Evolutionary conservation across 169 alveolate genomes (phyloP).

Genomic region (Besnoitia besnoiti): DNA sequence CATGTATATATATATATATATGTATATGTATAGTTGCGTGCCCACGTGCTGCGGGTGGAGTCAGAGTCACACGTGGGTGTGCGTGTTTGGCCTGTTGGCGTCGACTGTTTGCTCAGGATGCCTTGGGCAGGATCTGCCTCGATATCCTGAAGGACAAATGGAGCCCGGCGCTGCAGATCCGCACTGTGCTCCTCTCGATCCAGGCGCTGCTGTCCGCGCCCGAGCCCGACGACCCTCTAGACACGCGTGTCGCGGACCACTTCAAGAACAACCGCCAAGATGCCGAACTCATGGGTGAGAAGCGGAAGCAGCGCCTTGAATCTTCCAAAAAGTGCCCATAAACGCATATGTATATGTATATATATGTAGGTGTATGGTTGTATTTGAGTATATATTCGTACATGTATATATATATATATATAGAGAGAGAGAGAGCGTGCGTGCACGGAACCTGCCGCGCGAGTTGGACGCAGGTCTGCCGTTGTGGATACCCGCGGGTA

Average conservation of each 20-base stretch:
- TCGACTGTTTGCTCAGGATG: slow-evolving; percentile 80
- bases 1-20: too few relatives aligned
- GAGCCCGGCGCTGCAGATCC: slow-evolving; percentile 99
- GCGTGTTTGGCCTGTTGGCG: not conserved
- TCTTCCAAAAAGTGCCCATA: not conserved
- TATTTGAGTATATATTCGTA: too few relatives aligned
- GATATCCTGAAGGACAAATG: slow-evolving; percentile 98
- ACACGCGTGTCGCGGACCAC: slow-evolving; percentile 95
- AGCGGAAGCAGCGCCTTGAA: not conserved
- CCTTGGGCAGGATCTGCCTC: slow-evolving; percentile 97
- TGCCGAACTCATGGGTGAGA: slow-evolving; percentile 84
- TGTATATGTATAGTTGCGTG: too few relatives aligned
- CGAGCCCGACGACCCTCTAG: slow-evolving; percentile 98
- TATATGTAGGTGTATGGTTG: too few relatives aligned
- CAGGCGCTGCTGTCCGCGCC: slow-evolving; percentile 98
- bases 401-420: too few relatives aligned
- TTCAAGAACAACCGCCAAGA: slow-evolving; percentile 91
- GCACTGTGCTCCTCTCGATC: slow-evolving; percentile 96
- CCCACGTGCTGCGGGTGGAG: too few relatives aligned
- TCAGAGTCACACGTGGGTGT: too few relatives aligned
- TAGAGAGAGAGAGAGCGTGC: too few relatives aligned
- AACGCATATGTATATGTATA: too few relatives aligned
- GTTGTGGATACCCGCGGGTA: too few relatives aligned
- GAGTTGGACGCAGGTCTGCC: too few relatives aligned
- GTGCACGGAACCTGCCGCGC: too few relatives aligned